Evolutionary conservation across 140 eudicot species (phyloP).

Genomic region (Flaveria floridana): DNA sequence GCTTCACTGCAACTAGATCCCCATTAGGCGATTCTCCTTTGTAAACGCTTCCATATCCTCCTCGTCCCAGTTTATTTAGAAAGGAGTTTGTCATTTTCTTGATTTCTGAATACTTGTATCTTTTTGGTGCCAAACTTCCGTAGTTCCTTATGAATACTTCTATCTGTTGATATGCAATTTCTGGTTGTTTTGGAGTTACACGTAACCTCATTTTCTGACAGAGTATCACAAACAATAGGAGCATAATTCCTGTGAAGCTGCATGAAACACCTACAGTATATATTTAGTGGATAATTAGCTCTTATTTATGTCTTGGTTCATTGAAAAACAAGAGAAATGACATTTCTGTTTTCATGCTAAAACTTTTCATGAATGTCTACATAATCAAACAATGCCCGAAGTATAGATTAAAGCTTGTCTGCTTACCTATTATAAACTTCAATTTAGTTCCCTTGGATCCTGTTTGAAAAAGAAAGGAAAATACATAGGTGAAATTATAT

Average conservation of each 20-base stretch:
- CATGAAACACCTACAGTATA: constrained; percentile 18
- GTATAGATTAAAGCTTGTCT: not conserved
- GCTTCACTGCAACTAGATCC: constrained; percentile 30
- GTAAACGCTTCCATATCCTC: constrained; percentile 35
- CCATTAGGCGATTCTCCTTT: constrained; percentile 19
- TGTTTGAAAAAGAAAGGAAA: constrained; percentile 14
- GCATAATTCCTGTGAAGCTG: constrained; percentile 15
- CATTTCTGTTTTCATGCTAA: not conserved
- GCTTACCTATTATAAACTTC: constrained; percentile 22
- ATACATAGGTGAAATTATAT: not conserved
- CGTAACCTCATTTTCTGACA: not conserved
- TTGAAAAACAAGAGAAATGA: not conserved
- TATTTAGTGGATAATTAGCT: not conserved
- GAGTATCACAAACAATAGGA: constrained; percentile 16
- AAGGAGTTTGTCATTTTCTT: constrained; percentile 32
- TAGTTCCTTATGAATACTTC: constrained; percentile 19
- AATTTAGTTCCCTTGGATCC: constrained; percentile 16
- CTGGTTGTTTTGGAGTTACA: not conserved
- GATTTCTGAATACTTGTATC: constrained; percentile 28
- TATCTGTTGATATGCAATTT: constrained; percentile 20
- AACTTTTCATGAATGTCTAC: not conserved
- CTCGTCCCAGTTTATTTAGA: constrained; percentile 26
- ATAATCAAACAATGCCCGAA: not conserved
- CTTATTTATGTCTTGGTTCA: not conserved
- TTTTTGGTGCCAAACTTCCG: constrained; percentile 26